Evolutionary conservation across 768 basidiomycete genomes (phyloP).

Genomic region (Mrakia gelida): DNA sequence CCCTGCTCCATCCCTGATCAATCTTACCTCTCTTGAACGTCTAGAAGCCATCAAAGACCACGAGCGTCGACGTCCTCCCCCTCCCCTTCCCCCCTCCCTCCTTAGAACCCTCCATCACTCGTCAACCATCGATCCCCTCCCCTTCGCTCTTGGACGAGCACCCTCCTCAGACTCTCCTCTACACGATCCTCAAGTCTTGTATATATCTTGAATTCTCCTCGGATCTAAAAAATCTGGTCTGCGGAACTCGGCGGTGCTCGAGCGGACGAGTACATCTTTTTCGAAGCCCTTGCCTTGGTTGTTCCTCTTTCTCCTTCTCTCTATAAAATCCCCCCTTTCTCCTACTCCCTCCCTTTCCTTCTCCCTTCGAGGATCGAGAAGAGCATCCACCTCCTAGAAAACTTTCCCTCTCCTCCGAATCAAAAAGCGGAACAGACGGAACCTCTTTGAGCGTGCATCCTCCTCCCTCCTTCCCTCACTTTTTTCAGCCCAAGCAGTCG

Average conservation of each 20-base stretch:
- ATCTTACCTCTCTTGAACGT: neutral
- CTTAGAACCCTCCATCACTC: neutral
- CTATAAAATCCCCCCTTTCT: neutral
- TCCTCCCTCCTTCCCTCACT: neutral
- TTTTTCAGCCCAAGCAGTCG: too few relatives aligned
- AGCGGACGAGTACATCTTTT: neutral
- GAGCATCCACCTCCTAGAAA: neutral
- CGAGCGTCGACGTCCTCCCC: neutral
- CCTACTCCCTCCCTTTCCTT: neutral
- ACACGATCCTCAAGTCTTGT: too few relatives aligned
- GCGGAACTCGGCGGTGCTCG: too few relatives aligned
- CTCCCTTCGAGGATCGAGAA: too few relatives aligned
- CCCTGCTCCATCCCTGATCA: too few relatives aligned
- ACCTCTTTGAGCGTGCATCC: neutral
- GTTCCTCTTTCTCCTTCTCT: slow-evolving; percentile 13
- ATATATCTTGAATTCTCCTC: too few relatives aligned
- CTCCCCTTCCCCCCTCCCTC: neutral
- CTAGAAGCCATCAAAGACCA: neutral
- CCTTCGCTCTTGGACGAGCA: neutral
- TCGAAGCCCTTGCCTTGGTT: neutral
- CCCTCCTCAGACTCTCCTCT: too few relatives aligned
- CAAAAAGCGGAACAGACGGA: neutral
- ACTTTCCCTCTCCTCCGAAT: neutral
- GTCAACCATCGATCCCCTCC: neutral
- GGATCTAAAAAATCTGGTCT: too few relatives aligned